Conservation (phyloP, 768 basidiomycete genomes). For the Myochromella boudieri region DNA sequence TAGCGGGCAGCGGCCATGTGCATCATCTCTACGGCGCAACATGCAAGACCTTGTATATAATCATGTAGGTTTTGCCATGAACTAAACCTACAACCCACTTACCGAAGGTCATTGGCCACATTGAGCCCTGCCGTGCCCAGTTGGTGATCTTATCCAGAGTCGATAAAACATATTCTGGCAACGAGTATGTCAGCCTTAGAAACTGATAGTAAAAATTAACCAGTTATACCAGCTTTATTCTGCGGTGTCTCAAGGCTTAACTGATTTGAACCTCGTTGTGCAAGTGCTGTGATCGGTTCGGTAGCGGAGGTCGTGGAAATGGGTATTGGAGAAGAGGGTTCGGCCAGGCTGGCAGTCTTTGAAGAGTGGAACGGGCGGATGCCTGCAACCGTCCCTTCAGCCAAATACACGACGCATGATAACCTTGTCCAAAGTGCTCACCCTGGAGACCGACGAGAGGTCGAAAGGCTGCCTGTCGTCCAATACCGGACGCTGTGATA, state of each 20-base stretch:
- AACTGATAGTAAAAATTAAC: neutral
- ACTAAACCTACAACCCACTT: constrained; percentile 13
- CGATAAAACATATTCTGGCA: constrained; percentile 89
- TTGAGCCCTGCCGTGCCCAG: constrained; percentile 96
- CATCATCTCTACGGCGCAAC: constrained; percentile 99
- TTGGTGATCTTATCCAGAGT: constrained; percentile 96
- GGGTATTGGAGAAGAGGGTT: constrained; percentile 33
- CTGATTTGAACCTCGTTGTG: constrained; percentile 80
- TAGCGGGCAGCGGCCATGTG: constrained; percentile 99
- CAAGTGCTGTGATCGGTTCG: constrained; percentile 68
- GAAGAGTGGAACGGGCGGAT: constrained; percentile 62
- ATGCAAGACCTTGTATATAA: constrained; percentile 73
- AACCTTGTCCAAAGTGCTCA: constrained; percentile 20
- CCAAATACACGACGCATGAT: too few relatives aligned
- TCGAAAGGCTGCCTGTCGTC: constrained; percentile 44
- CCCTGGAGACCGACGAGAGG: constrained; percentile 45
- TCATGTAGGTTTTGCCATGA: neutral
- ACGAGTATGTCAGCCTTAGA: neutral
- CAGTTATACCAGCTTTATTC: constrained; percentile 79
- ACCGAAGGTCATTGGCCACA: constrained; percentile 99
- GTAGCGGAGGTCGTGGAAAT: constrained; percentile 44
- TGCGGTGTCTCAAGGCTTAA: constrained; percentile 82
- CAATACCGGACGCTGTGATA: constrained; percentile 33
- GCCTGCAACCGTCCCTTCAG: too few relatives aligned
- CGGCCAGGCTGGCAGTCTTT: constrained; percentile 35